Evolutionary conservation across 257 asterid genomes (phyloP).

Genomic region (Capsicum rhomboideum): DNA sequence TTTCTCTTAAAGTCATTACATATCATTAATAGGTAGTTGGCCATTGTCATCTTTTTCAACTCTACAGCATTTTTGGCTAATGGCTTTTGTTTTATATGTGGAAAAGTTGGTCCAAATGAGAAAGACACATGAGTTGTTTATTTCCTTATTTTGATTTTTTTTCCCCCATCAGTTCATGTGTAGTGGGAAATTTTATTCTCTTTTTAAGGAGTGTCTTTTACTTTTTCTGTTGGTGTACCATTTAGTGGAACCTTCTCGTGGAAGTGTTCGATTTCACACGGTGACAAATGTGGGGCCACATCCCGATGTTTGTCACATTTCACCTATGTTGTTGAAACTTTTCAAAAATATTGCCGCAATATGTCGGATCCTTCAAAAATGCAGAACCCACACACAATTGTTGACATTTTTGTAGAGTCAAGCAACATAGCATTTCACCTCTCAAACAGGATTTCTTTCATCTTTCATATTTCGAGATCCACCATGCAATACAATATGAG

Average conservation of each 20-base stretch:
- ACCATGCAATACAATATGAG: no score
- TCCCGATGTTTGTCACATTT: background rate
- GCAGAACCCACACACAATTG: background rate
- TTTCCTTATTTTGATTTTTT: background rate
- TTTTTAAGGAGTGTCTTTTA: background rate
- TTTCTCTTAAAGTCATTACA: background rate
- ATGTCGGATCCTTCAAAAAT: background rate
- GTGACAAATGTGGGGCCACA: background rate
- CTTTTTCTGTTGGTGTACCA: background rate
- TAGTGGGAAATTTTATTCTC: background rate
- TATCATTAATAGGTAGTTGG: background rate
- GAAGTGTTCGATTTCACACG: background rate
- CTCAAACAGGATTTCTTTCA: background rate
- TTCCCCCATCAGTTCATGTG: no score
- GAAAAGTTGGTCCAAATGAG: background rate
- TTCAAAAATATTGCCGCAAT: background rate
- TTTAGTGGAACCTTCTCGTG: background rate
- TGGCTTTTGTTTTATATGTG: background rate
- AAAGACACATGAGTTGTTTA: background rate
- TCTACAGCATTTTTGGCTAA: background rate
- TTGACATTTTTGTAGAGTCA: background rate
- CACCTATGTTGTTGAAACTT: background rate
- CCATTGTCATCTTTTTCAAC: background rate
- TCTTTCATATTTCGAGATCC: background rate
- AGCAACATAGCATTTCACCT: background rate